These are phyloP conservation scores for Hypoxylon sp. DNA, from an alignment of 2,329 filamentous ascomycete genomes.

Conservation along the genomic window DNA sequence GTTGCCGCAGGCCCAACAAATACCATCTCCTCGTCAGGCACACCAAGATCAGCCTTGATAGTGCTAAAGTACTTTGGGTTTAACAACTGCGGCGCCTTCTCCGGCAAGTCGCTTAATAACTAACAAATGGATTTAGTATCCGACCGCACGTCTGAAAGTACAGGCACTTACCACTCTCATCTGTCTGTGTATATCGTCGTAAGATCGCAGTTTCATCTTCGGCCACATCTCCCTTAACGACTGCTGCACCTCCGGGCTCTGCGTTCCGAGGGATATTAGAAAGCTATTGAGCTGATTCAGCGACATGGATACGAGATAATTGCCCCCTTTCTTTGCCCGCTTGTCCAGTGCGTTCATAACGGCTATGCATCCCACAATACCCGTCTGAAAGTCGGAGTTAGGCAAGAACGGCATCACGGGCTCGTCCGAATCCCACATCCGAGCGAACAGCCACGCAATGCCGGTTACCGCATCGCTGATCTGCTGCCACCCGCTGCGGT, in stretches of 20 bases:
- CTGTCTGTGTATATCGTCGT: constrained; percentile 54
- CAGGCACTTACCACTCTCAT: constrained; percentile 50
- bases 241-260: constrained; percentile 47
- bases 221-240: constrained; percentile 49
- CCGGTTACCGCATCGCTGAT: constrained; percentile 53
- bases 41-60: constrained; percentile 50
- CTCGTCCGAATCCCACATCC: constrained; percentile 52
- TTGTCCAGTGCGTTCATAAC: constrained; percentile 51
- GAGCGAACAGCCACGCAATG: constrained; percentile 51
- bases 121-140: constrained; percentile 28
- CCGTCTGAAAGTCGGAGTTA: constrained; percentile 54
- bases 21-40: constrained; percentile 51
- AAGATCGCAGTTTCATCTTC: constrained; percentile 50
- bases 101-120: constrained; percentile 45
- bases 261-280: constrained; percentile 51
- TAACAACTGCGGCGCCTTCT: constrained; percentile 48
- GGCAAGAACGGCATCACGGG: constrained; percentile 53
- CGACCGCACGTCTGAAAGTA: neutral
- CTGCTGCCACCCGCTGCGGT: constrained; percentile 56
- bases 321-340: constrained; percentile 48
- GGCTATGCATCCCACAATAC: constrained; percentile 51
- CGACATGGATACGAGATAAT: constrained; percentile 53
- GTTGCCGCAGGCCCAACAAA: constrained; percentile 52
- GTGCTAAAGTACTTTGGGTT: constrained; percentile 47
- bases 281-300: constrained; percentile 54